These are phyloP conservation scores for Sequoia sempervirens DNA, from an alignment of 75 land plant genomes.

Conservation along the genomic window DNA sequence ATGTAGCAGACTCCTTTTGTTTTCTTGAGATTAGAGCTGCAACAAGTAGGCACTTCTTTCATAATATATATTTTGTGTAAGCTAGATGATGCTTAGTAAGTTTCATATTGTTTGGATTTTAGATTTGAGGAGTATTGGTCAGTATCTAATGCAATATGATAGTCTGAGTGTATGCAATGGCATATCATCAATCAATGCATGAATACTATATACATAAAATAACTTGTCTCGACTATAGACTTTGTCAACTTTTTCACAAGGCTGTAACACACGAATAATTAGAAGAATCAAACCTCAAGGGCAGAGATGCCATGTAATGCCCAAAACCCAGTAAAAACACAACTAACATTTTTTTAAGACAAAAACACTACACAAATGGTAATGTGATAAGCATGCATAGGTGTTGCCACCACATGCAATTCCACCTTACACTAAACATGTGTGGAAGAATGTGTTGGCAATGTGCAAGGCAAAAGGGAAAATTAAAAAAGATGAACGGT, in stretches of 20 bases:
- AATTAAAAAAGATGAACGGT: no score
- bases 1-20: background rate
- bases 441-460: no score
- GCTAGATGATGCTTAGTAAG: background rate
- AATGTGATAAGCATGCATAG: no score
- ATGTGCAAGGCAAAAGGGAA: no score
- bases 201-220: background rate
- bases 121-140: background rate
- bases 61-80: background rate
- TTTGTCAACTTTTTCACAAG: background rate
- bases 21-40: background rate
- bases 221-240: background rate
- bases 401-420: no score
- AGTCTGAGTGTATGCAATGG: background rate
- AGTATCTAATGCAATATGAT: background rate
- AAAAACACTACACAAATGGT: no score
- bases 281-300: background rate
- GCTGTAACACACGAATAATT: background rate
- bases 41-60: background rate
- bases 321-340: no score
- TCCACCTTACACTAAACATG: no score
- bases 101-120: background rate
- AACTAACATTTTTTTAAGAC: no score
- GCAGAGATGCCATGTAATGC: no score
- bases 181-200: background rate